Evolutionary conservation across 2,329 filamentous ascomycete genomes (phyloP).

Genomic region (Ophiostoma himal-ulmi): DNA sequence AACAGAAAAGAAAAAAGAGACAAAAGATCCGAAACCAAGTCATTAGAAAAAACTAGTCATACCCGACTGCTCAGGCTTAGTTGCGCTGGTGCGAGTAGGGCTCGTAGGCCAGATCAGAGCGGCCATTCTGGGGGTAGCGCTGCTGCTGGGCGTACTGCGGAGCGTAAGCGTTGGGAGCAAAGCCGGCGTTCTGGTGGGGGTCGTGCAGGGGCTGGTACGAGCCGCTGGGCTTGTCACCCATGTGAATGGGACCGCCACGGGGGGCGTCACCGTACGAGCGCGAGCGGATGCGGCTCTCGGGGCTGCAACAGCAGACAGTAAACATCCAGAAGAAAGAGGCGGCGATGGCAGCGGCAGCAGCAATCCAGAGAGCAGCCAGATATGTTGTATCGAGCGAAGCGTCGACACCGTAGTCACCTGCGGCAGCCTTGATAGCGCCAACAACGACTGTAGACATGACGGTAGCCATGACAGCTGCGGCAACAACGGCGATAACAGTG

Average conservation of each 20-base stretch:
- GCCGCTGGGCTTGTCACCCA: constrained; percentile 46
- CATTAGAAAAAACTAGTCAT: background rate
- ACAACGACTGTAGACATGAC: constrained; percentile 65
- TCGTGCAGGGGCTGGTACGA: constrained; percentile 43
- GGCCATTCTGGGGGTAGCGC: constrained; percentile 39
- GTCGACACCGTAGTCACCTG: constrained; percentile 66
- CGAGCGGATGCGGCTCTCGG: constrained; percentile 42
- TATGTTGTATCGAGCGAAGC: constrained; percentile 62
- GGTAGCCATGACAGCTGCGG: constrained; percentile 66
- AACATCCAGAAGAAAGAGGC: constrained; percentile 86
- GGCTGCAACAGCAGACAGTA: constrained; percentile 82
- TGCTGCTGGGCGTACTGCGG: constrained; percentile 33
- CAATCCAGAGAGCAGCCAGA: constrained; percentile 71
- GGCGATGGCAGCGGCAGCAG: constrained; percentile 67
- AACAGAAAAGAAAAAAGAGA: constrained; percentile 15
- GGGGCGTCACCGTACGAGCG: constrained; percentile 29
- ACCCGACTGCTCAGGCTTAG: constrained; percentile 32
- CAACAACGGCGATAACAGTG: constrained; percentile 50
- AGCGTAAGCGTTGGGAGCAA: constrained; percentile 28
- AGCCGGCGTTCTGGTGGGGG: constrained; percentile 32
- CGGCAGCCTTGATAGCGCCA: constrained; percentile 59
- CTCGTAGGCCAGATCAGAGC: constrained; percentile 55
- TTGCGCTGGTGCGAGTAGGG: constrained; percentile 53
- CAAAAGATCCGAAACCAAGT: background rate
- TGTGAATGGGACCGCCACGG: constrained; percentile 24